phyloP scores from a whole-genome alignment of 768 basidiomycete species.

The Pisolithus marmoratus region DNA sequence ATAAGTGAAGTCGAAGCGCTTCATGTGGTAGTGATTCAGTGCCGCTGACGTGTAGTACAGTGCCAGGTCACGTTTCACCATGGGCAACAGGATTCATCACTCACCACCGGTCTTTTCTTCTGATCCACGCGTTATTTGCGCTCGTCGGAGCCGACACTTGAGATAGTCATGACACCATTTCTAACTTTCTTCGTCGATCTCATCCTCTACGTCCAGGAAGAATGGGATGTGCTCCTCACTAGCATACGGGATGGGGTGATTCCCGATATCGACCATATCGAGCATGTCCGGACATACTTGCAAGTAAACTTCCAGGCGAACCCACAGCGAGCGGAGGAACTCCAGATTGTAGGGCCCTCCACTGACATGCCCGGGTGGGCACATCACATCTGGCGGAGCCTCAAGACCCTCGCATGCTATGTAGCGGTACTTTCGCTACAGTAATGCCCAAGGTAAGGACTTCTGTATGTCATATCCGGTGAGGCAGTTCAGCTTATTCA shows the following conservation, averaged over 20 bases:
- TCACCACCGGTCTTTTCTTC: conserved; percentile 9
- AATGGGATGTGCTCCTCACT: conserved; percentile 6
- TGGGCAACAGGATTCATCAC: conserved; percentile 7
- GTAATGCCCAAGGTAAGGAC: conserved; percentile 1
- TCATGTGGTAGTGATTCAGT: too few relatives aligned
- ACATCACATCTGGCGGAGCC: conserved; percentile 1
- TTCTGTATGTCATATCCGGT: background rate
- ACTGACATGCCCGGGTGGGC: background rate
- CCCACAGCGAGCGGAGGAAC: conserved; percentile 2
- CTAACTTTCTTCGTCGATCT: conserved; percentile 9
- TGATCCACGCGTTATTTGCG: conserved; percentile 13
- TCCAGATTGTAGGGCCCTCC: conserved; percentile 3
- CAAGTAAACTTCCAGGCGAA: conserved; percentile 8
- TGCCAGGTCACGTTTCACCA: conserved; percentile 3
- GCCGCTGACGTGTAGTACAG: too few relatives aligned
- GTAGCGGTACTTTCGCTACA: conserved; percentile 2
- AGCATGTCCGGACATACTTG: conserved; percentile 3
- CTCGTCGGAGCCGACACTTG: conserved; percentile 6
- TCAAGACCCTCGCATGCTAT: background rate
- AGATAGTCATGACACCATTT: conserved; percentile 5
- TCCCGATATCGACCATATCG: conserved; percentile 10
- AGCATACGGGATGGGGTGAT: conserved; percentile 8
- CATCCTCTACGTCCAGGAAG: conserved; percentile 2
- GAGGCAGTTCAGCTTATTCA: background rate
- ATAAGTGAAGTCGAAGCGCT: background rate